phyloP scores from a whole-genome alignment of 73 alveolate genomes.

The Durusdinium trenchii region DNA sequence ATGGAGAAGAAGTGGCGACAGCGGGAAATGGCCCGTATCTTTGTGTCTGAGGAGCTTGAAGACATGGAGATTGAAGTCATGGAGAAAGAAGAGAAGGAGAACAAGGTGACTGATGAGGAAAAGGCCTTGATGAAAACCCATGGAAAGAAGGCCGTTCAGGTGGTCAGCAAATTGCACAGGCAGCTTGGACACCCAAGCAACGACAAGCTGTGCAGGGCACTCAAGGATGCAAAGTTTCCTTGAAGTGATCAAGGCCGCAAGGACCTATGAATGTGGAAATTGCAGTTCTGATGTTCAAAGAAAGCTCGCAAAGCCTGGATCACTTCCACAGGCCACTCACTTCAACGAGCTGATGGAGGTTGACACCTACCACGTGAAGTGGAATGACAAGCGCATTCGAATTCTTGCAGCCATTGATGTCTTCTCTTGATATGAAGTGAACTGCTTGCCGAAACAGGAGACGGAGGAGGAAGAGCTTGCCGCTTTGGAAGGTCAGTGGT shows the following conservation, averaged over 20 bases:
- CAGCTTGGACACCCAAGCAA: conserved; percentile 35
- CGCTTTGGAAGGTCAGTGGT: neutral
- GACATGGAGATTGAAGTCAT: neutral
- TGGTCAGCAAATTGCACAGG: neutral
- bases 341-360: neutral
- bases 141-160: neutral
- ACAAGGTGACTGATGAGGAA: neutral
- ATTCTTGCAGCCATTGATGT: neutral
- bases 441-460: neutral
- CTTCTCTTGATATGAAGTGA: neutral
- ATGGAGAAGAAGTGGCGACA: neutral
- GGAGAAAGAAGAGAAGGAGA: neutral
- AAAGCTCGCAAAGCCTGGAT: neutral
- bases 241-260: neutral
- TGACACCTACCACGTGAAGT: conserved; percentile 1
- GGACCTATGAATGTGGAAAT: neutral
- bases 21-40: neutral
- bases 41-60: neutral
- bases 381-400: neutral
- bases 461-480: neutral
- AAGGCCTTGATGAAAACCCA: neutral
- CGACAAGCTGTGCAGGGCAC: neutral
- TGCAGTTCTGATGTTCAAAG: neutral
- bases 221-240: neutral
- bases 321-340: neutral